Percentiles rank a stretch among this genome's conserved stretches.
Evolutionary conservation across 2,329 filamentous ascomycete species (phyloP).

Genomic region (Didymosphaeria variabile): DNA sequence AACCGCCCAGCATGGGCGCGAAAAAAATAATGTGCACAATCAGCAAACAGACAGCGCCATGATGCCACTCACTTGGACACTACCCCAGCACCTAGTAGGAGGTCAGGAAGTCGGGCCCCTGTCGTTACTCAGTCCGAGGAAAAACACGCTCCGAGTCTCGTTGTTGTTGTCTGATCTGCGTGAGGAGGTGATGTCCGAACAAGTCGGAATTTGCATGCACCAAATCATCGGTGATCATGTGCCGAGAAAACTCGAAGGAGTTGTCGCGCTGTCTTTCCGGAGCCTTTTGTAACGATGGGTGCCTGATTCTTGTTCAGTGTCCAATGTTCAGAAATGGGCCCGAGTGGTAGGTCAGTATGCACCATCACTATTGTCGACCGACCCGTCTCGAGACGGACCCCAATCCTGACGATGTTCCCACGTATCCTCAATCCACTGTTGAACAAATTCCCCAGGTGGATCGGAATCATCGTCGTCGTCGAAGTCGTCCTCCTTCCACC

Average conservation of each 20-base stretch:
- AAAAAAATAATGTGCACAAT: conserved; percentile 5
- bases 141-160: background rate
- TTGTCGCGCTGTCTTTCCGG: background rate
- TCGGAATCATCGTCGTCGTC: conserved; percentile 9
- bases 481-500: conserved; percentile 24
- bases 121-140: conserved; percentile 4
- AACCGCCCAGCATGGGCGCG: too few relatives aligned
- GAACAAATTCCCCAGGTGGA: conserved; percentile 5
- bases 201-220: conserved; percentile 2
- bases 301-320: conserved; percentile 9
- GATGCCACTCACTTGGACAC: conserved; percentile 6
- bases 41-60: conserved; percentile 12
- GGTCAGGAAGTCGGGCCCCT: background rate
- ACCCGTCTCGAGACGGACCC: conserved; percentile 14
- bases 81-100: conserved; percentile 4
- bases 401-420: conserved; percentile 12
- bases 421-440: conserved; percentile 18
- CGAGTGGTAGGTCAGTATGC: conserved; percentile 9
- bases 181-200: conserved; percentile 1
- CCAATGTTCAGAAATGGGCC: conserved; percentile 10
- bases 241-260: background rate
- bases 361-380: conserved; percentile 22
- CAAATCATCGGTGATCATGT: background rate
- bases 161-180: background rate
- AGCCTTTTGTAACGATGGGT: background rate